Percentiles rank a stretch among this genome's conserved stretches.
Conservation (phyloP, 768 basidiomycete species). For the Pseudohyphozyma bogoriensis region DNA sequence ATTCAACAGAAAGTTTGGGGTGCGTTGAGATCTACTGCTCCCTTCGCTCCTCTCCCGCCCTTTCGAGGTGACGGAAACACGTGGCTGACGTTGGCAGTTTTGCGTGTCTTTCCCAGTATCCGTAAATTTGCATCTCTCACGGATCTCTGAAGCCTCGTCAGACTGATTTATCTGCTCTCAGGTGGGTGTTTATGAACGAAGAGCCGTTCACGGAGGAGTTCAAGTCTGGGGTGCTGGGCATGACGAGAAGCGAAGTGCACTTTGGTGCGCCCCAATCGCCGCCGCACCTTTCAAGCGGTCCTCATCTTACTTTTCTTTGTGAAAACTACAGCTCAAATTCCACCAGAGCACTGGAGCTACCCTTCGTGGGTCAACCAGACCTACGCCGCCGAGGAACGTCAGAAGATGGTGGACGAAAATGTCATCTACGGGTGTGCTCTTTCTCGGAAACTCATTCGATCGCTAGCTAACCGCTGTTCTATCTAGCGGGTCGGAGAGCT, state of each 20-base stretch:
- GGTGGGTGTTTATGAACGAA: conserved; percentile 74
- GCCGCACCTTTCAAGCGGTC: conserved; percentile 50
- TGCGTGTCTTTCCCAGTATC: too few relatives aligned
- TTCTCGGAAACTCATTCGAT: too few relatives aligned
- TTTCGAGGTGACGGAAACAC: too few relatives aligned
- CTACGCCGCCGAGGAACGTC: conserved; percentile 49
- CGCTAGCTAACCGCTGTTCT: background rate
- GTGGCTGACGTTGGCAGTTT: too few relatives aligned
- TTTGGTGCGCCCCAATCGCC: conserved; percentile 43
- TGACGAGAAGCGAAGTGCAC: conserved; percentile 28
- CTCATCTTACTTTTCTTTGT: background rate
- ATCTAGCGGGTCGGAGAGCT: conserved; percentile 30
- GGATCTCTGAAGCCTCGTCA: too few relatives aligned
- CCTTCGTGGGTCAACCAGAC: conserved; percentile 70
- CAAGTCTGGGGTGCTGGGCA: conserved; percentile 41
- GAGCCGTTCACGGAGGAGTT: conserved; percentile 64
- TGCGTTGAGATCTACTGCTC: background rate
- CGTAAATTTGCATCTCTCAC: too few relatives aligned
- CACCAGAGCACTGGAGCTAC: conserved; percentile 60
- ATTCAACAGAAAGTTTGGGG: conserved; percentile 63
- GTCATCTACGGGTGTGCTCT: conserved; percentile 42
- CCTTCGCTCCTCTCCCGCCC: background rate
- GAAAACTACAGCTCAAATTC: conserved; percentile 43
- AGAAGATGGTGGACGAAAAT: conserved; percentile 53
- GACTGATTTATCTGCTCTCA: conserved; percentile 41